phyloP scores from a whole-genome alignment of 306 rosid species.

The Lathyrus sativus region DNA sequence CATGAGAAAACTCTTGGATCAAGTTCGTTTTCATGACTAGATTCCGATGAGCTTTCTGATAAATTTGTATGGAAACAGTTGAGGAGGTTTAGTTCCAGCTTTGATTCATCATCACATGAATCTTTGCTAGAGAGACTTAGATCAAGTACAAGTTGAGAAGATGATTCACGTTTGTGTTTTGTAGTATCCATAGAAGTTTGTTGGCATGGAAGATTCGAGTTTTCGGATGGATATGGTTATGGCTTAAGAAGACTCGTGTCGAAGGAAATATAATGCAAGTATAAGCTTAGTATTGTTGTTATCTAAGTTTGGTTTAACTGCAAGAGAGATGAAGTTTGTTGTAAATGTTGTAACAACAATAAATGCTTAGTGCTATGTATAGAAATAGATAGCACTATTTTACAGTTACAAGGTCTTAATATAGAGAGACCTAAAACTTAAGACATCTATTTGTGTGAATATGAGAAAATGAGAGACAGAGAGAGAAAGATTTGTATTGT shows the following conservation, averaged over 20 bases:
- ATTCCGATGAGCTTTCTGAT: conserved; percentile 46
- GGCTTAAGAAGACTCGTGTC: conserved; percentile 46
- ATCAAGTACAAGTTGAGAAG: conserved; percentile 52
- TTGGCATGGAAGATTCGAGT: conserved; percentile 2
- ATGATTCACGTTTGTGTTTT: conserved; percentile 31
- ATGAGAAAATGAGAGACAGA: conserved; percentile 36
- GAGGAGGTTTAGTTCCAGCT: conserved; percentile 77
- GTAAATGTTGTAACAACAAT: conserved; percentile 42
- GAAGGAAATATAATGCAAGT: conserved; percentile 28
- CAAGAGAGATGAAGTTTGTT: conserved; percentile 45
- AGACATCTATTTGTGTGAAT: conserved; percentile 42
- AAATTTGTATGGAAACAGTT: conserved; percentile 55
- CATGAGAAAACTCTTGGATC: conserved; percentile 87
- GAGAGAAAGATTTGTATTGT: conserved; percentile 30
- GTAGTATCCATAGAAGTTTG: conserved; percentile 39
- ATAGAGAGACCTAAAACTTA: conserved; percentile 59
- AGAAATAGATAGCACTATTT: conserved; percentile 57
- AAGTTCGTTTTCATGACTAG: conserved; percentile 43
- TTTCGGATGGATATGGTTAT: conserved; percentile 23
- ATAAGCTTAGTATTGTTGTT: neutral
- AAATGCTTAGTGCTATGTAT: conserved; percentile 52
- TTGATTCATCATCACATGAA: conserved; percentile 45
- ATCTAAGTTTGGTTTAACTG: conserved; percentile 41
- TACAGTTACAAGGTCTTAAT: conserved; percentile 84
- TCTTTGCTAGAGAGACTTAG: conserved; percentile 65